Evolutionary conservation across 148 eudicot species (phyloP).

Genomic region (Silene conica): DNA sequence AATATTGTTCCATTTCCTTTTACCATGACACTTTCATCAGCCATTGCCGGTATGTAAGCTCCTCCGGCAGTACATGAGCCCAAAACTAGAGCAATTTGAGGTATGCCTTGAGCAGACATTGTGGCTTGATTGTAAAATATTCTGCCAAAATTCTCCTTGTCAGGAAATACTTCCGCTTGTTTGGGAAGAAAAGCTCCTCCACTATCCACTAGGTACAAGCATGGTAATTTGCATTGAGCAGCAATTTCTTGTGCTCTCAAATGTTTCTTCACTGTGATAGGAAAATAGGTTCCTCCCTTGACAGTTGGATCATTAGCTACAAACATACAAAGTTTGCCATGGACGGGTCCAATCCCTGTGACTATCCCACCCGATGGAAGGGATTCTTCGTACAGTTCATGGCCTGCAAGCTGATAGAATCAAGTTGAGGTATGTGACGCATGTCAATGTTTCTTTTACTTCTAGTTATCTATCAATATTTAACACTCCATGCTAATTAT

Average conservation of each 20-base stretch:
- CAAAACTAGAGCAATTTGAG: conserved; percentile 92
- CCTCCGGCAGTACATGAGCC: conserved; percentile 99
- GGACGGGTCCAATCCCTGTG: conserved; percentile 95
- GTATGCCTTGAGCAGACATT: conserved; percentile 91
- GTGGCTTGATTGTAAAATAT: conserved; percentile 90
- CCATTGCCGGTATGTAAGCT: conserved; percentile 99
- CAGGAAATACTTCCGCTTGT: conserved; percentile 97
- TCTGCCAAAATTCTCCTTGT: conserved; percentile 94
- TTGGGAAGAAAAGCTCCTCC: conserved; percentile 99
- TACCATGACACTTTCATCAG: conserved; percentile 99
- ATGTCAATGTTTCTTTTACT: not conserved
- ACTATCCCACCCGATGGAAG: conserved; percentile 93
- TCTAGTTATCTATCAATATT: not conserved
- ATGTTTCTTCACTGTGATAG: conserved; percentile 93
- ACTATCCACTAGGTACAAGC: conserved; percentile 96
- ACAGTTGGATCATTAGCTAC: conserved; percentile 98
- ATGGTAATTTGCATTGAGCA: conserved; percentile 77
- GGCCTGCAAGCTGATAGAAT: conserved; percentile 78
- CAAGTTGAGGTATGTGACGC: conserved; percentile 14
- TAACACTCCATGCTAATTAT: not conserved
- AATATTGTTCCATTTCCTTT: conserved; percentile 99
- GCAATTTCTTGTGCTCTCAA: conserved; percentile 98
- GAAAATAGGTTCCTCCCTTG: conserved; percentile 96
- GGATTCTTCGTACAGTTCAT: conserved; percentile 68
- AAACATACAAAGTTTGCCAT: conserved; percentile 92